Conservation (phyloP, 2,329 filamentous ascomycete genomes). For the Zymoseptoria brevis region DNA sequence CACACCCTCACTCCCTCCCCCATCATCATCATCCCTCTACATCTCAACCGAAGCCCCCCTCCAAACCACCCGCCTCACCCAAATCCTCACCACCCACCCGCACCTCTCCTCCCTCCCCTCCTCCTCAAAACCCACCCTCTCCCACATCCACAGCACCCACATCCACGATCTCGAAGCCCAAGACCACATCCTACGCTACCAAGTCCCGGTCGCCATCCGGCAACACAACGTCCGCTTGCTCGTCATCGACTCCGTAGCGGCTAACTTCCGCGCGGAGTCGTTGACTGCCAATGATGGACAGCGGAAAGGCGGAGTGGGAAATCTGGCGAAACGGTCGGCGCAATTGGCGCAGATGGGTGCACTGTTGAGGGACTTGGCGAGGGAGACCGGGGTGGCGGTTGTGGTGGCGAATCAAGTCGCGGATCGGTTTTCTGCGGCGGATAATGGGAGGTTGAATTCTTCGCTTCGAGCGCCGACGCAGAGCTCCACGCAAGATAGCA, state of each 20-base stretch:
- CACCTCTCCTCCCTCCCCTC: conserved; percentile 42
- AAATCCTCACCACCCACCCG: conserved; percentile 65
- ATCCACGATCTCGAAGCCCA: conserved; percentile 89
- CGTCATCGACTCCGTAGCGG: conserved; percentile 83
- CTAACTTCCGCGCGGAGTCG: conserved; percentile 91
- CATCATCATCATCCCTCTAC: conserved; percentile 75
- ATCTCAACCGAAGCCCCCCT: conserved; percentile 87
- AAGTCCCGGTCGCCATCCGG: conserved; percentile 76
- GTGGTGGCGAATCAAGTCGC: conserved; percentile 94
- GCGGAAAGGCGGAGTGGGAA: conserved; percentile 24
- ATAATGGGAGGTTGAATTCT: conserved; percentile 3
- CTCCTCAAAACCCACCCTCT: conserved; percentile 54
- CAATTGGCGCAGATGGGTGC: conserved; percentile 72
- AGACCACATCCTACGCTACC: conserved; percentile 88
- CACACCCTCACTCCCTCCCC: conserved; percentile 49
- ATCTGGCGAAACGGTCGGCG: conserved; percentile 64
- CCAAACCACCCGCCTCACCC: conserved; percentile 69
- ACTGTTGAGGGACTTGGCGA: conserved; percentile 67
- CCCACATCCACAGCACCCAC: conserved; percentile 69
- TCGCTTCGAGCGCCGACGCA: conserved; percentile 12
- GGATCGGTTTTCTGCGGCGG: conserved; percentile 58
- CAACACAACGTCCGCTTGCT: conserved; percentile 72
- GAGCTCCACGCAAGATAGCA: conserved; percentile 15
- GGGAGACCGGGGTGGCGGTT: conserved; percentile 66
- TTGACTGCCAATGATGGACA: conserved; percentile 38